Evolutionary conservation across 192 early-diverging fungal species (phyloP), one percentile per base, ranked within the genome.

Genomic region (Helicostylum pulchrum): DNA sequence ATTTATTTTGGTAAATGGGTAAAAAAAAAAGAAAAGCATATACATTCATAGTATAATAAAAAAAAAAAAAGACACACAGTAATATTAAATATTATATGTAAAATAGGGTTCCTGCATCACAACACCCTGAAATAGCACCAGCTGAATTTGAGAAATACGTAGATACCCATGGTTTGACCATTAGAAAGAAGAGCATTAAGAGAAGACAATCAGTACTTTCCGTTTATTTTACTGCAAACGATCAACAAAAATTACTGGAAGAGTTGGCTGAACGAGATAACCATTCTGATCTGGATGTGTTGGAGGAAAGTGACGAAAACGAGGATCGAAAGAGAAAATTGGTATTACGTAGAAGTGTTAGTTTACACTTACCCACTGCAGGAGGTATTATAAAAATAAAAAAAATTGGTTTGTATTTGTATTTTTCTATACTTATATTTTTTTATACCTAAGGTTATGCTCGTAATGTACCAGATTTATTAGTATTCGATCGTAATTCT

Each of bases 401-500:
- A 36, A 11, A 4, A 30, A 23, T 30, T 15, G 8, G 47, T 32
- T 32, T 8, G 15, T 55, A 32, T 32, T 19, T 4, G 42, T 45
- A 44, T 59, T 23, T 58, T 19, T 42, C 4, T 45, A 23, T 45
- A 15, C 17, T 42, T 12, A 44, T 59, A 59, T 44, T 45, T 14
- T 45, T 44, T 7, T 26, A 21, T 59, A 15, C 8, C 42, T 44
- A 26, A 59, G 57, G 14, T 44, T 42, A 43, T 59, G 19, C 32
- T 59, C 39, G 4, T 45, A 30, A 64, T 20, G 39, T 64, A 12
- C 62, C 62, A 23, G 49, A 43, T 39, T 53, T 64, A 43, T 30
- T 64, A 54, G 52, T 72, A 12, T 71, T 79, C 72, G 77, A 74
- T 52, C 66, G 75, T 3, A 66, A 79, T 51, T 81, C 78, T 45